Evolutionary conservation across 306 rosid genomes (phyloP).

Genomic region (Dalbergia cochinchinensis): DNA sequence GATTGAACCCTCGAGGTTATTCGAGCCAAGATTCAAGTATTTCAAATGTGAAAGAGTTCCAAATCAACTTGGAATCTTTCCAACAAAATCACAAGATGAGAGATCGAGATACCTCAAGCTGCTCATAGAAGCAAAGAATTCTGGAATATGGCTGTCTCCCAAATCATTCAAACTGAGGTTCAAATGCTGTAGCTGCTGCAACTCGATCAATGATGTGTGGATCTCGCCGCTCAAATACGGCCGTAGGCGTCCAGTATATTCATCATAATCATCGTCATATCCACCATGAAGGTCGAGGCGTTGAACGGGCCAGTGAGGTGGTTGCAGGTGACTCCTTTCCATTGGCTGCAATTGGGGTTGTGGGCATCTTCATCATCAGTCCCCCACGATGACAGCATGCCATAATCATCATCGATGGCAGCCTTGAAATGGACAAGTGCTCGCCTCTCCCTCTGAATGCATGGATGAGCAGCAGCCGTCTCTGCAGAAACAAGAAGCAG

Average conservation of each 20-base stretch:
- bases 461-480: neutral
- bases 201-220: neutral
- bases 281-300: neutral
- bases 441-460: conserved; percentile 32
- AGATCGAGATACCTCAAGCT: conserved; percentile 31
- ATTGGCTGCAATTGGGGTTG: conserved; percentile 33
- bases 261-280: no score
- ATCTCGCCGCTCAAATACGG: neutral
- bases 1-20: neutral
- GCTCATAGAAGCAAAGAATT: neutral
- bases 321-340: conserved; percentile 37
- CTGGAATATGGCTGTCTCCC: neutral
- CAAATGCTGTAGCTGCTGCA: neutral
- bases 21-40: neutral
- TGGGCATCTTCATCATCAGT: no score
- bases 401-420: neutral
- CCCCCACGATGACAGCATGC: conserved; percentile 37
- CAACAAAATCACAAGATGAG: neutral
- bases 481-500: neutral
- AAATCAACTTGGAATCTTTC: conserved; percentile 33
- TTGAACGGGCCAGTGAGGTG: neutral
- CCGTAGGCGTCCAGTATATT: no score
- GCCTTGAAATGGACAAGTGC: conserved; percentile 40
- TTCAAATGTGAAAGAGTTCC: conserved; percentile 25
- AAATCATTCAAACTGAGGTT: neutral